phyloP scores from a whole-genome alignment of 2,329 filamentous ascomycete genomes.

The Sphaerulina populicola region DNA sequence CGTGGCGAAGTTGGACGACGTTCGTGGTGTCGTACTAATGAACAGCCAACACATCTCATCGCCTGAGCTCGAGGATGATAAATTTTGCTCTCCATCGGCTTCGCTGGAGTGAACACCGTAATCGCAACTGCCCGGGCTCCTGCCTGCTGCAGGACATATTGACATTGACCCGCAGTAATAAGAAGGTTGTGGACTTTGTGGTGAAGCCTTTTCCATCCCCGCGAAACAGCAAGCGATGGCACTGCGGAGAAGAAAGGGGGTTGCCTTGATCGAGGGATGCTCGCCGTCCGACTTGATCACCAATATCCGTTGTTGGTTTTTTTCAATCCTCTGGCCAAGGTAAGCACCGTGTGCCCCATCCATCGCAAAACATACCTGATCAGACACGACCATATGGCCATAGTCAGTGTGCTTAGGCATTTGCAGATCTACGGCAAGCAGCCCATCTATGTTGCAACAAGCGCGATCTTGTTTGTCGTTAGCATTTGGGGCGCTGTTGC shows the following conservation, averaged over 20 bases:
- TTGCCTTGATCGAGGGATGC: not conserved
- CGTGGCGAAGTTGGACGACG: not conserved
- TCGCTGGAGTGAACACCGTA: not conserved
- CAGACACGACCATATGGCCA: too few species aligned
- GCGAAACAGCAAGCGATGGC: not conserved
- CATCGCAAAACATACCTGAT: too few species aligned
- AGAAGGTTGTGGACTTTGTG: not conserved
- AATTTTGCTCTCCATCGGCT: conserved; percentile 5
- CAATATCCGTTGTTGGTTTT: conserved; percentile 21
- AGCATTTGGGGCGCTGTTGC: conserved; percentile 43
- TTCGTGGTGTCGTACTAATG: not conserved
- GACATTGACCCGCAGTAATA: not conserved
- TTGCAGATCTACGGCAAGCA: conserved; percentile 40
- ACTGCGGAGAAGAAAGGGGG: not conserved
- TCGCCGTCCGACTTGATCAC: not conserved
- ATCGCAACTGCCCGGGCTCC: not conserved
- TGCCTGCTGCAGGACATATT: not conserved
- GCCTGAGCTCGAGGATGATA: conserved; percentile 5
- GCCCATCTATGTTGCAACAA: conserved; percentile 43
- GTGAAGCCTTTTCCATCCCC: not conserved
- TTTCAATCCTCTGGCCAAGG: conserved; percentile 44
- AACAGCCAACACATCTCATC: not conserved
- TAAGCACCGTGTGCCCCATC: too few species aligned
- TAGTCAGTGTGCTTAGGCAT: too few species aligned
- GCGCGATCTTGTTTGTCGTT: conserved; percentile 41